A percentile compares a stretch with the other conserved stretches of the same genome.
Conservation (phyloP, 2,329 filamentous ascomycete genomes). For the Proliferodiscus dingleyae region DNA sequence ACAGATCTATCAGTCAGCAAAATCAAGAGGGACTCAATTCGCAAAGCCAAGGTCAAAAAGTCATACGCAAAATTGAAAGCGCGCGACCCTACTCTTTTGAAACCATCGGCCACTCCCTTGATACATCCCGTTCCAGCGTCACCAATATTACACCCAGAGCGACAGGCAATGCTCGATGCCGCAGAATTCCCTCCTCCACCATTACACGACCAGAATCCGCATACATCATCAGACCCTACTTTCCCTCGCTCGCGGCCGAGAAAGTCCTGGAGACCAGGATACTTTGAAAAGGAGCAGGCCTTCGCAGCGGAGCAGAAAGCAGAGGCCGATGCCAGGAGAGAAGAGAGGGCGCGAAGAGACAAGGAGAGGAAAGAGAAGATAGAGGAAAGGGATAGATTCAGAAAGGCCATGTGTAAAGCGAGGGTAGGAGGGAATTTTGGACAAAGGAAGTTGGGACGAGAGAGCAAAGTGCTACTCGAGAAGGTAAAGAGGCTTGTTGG, state of each 20-base stretch:
- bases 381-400: slow-evolving; percentile 49
- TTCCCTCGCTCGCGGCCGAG: slow-evolving; percentile 3
- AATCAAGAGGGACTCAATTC: slow-evolving; percentile 83
- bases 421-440: slow-evolving; percentile 56
- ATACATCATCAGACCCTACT: slow-evolving; percentile 7
- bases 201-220: slow-evolving; percentile 4
- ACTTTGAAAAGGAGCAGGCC: slow-evolving; percentile 34
- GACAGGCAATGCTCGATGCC: slow-evolving; percentile 53
- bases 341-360: slow-evolving; percentile 47
- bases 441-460: slow-evolving; percentile 62
- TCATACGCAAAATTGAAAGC: slow-evolving; percentile 84
- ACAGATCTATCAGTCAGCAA: slow-evolving; percentile 59
- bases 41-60: slow-evolving; percentile 91
- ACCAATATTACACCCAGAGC: slow-evolving; percentile 55
- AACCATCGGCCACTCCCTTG: slow-evolving; percentile 11
- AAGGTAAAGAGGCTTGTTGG: slow-evolving; percentile 50
- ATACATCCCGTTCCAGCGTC: slow-evolving; percentile 15
- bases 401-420: slow-evolving; percentile 44
- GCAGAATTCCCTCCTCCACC: slow-evolving; percentile 22
- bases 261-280: slow-evolving; percentile 29
- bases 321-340: slow-evolving; percentile 47
- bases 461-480: slow-evolving; percentile 61
- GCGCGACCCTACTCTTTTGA: slow-evolving; percentile 25
- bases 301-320: slow-evolving; percentile 45
- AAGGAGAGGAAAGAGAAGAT: slow-evolving; percentile 53